Percentiles rank a stretch among this genome's conserved stretches.
Evolutionary conservation across 768 basidiomycete species (phyloP).

Genomic region (Pleurotus giganteus): DNA sequence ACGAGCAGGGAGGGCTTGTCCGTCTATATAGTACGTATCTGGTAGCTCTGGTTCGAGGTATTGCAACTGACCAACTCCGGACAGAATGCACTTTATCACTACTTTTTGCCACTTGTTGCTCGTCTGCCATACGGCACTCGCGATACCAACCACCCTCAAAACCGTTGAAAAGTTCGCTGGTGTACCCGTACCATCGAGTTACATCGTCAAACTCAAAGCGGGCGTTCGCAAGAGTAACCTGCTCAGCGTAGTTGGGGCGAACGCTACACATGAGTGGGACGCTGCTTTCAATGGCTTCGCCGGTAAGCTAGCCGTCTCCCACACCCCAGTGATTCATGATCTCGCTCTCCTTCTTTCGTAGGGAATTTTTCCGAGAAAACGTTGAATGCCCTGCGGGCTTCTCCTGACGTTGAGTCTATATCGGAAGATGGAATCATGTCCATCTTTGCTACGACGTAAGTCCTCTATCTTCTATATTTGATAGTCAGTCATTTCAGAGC

Average conservation of each 20-base stretch:
- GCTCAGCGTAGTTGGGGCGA: conserved; percentile 8
- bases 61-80: too few species aligned
- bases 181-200: not conserved
- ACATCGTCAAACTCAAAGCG: conserved; percentile 28
- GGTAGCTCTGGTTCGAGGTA: too few species aligned
- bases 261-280: conserved; percentile 22
- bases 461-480: not conserved
- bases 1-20: too few species aligned
- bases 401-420: conserved; percentile 21
- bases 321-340: not conserved
- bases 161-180: not conserved
- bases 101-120: not conserved
- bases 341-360: not conserved
- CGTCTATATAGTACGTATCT: too few species aligned
- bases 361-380: conserved; percentile 17
- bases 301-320: conserved; percentile 14
- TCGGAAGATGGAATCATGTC: conserved; percentile 26
- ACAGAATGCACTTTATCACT: not conserved
- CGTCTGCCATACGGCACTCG: not conserved
- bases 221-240: conserved; percentile 20
- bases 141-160: not conserved
- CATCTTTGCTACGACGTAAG: conserved; percentile 21
- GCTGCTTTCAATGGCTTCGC: conserved; percentile 28
- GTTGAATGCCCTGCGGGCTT: conserved; percentile 19
- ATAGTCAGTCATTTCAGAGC: not conserved